These are phyloP conservation scores for Penicillium canariense DNA, from an alignment of 495 filamentous ascomycete genomes.

Conservation along the genomic window DNA sequence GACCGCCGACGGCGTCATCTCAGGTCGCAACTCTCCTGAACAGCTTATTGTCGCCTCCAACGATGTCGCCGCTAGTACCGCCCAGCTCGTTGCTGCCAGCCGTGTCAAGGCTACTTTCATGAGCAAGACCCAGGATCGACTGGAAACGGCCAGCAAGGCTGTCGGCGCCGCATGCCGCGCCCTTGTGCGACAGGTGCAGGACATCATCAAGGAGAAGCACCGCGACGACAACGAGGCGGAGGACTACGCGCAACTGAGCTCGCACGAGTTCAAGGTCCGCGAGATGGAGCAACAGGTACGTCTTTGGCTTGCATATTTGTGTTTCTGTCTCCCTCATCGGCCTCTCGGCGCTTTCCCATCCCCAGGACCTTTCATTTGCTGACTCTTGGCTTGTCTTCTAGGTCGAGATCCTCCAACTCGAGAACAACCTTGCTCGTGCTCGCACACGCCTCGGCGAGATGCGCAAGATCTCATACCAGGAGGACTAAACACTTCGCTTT, in stretches of 20 bases:
- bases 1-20: constrained; percentile 94
- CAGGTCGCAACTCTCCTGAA: constrained; percentile 85
- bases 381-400: constrained; percentile 28
- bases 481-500: constrained; percentile 53
- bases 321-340: constrained; percentile 1
- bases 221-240: constrained; percentile 71
- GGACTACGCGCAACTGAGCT: constrained; percentile 82
- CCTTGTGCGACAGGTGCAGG: constrained; percentile 89
- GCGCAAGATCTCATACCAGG: constrained; percentile 97
- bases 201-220: constrained; percentile 83
- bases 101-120: constrained; percentile 97
- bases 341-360: constrained; percentile 7
- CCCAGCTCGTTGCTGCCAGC: constrained; percentile 92
- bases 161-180: constrained; percentile 84
- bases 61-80: constrained; percentile 92
- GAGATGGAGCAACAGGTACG: constrained; percentile 99
- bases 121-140: constrained; percentile 88
- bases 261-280: constrained; percentile 95
- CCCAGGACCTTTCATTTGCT: constrained; percentile 11
- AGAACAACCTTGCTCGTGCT: constrained; percentile 80
- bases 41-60: constrained; percentile 97
- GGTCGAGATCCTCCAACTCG: constrained; percentile 96
- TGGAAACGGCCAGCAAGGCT: constrained; percentile 90
- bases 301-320: constrained; percentile 15
- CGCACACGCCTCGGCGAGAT: constrained; percentile 89